These are phyloP conservation scores for Backusella circina DNA, from an alignment of 192 early-diverging fungal genomes.

Conservation along the genomic window DNA sequence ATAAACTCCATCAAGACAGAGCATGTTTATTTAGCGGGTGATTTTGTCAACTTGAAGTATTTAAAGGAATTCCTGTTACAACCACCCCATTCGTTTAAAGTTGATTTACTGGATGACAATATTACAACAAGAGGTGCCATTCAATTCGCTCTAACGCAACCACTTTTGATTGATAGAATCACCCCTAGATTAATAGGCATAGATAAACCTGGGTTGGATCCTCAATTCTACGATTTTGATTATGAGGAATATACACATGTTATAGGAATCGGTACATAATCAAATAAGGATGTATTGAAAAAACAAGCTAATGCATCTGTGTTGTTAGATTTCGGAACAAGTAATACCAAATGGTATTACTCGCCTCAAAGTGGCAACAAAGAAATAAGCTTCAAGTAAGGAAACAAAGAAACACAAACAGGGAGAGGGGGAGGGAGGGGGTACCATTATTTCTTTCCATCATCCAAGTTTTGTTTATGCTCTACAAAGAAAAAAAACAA, in stretches of 20 bases:
- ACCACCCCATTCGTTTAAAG: neutral
- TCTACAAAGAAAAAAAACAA: neutral
- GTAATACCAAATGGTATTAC: constrained; percentile 15
- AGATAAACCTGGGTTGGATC: neutral
- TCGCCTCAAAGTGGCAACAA: constrained; percentile 33
- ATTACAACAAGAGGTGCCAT: neutral
- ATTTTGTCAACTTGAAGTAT: neutral
- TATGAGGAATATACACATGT: constrained; percentile 1
- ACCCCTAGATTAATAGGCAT: neutral
- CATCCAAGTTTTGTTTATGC: constrained; percentile 12
- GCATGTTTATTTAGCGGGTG: neutral
- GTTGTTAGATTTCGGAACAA: constrained; percentile 5
- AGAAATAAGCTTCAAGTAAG: constrained; percentile 27
- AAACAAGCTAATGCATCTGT: too few species aligned
- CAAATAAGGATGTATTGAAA: neutral
- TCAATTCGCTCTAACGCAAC: neutral
- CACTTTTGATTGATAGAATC: neutral
- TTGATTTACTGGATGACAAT: neutral
- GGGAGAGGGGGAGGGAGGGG: neutral
- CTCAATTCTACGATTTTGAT: neutral
- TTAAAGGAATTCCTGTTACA: neutral
- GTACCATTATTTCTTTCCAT: constrained; percentile 12
- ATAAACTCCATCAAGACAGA: neutral
- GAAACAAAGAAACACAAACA: neutral
- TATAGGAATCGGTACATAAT: constrained; percentile 5